These are phyloP conservation scores for Trypanosomatidae sp. DNA, from an alignment of 208 protist species.

Conservation along the genomic window DNA sequence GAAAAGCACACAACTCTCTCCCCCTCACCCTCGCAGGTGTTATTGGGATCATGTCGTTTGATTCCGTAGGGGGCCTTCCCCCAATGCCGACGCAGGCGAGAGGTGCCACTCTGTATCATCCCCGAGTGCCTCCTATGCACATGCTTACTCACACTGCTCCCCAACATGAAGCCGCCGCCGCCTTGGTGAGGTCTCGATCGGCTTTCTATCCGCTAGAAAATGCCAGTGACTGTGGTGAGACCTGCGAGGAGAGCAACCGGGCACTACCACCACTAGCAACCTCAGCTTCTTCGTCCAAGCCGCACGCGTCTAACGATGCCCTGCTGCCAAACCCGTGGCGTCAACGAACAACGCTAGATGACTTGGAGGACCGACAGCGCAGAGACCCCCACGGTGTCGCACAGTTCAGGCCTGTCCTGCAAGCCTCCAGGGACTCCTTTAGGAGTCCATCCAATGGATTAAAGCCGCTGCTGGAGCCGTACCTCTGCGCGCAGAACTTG, in stretches of 20 bases:
- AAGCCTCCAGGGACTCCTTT: background rate
- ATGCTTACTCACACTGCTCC: background rate
- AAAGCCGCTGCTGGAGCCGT: constrained; percentile 26
- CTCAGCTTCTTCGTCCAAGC: background rate
- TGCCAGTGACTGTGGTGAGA: background rate
- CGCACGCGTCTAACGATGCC: background rate
- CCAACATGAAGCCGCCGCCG: background rate
- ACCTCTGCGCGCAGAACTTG: constrained; percentile 12
- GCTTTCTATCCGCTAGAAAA: background rate
- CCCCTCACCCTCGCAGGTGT: background rate
- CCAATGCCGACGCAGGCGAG: constrained; percentile 17
- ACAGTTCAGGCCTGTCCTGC: constrained; percentile 4
- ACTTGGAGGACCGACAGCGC: constrained; percentile 6
- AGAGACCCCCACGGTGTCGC: constrained; percentile 8
- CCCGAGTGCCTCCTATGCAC: constrained; percentile 4
- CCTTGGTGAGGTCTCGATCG: too few species aligned
- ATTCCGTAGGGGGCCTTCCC: constrained; percentile 16
- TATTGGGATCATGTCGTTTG: constrained; percentile 17
- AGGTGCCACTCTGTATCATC: constrained; percentile 20
- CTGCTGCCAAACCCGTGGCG: constrained; percentile 12
- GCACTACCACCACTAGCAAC: background rate
- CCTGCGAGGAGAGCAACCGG: background rate
- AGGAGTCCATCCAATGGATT: too few species aligned
- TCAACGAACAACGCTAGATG: background rate
- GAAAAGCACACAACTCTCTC: background rate